Evolutionary conservation across 129 eudicot genomes (phyloP), one percentile per base, ranked within the genome.

Genomic region (Scalesia atractyloides): DNA sequence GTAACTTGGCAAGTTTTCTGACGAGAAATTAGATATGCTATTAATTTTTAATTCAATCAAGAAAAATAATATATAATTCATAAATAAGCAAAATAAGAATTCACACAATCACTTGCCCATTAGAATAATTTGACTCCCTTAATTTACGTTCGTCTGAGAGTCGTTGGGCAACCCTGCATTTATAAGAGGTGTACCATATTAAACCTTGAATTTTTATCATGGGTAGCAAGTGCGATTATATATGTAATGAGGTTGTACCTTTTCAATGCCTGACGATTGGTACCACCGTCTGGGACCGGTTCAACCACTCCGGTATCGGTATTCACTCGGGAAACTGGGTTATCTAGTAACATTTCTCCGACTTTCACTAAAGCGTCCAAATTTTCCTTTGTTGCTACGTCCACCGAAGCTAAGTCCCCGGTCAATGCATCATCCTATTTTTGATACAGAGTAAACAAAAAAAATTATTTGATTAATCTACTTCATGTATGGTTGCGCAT

Each of bases 71-170:
- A 68, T 15, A 30, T 68, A 48, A 20, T 57, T 14, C 41, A 43
- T 18, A 43, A 17, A 49, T 17, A 47, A 30, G 8, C 5, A 5
- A 47, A 46, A 56, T 30, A 5, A 47, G 2, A 44, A 13, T 57
- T 68, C 75, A 76, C 33, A 33, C 5, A 33, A 46, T 41, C 63
- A 59, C 53, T 68, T 39, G 20, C 52, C 24, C 44, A 8, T 49
- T 17, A 5, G 43, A 46, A 58, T 1, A 34, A 24, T 78, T 76
- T 5, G 66, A 33, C 59, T 20, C 49, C 43, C 92, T 68, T n/a
- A 73, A 64, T 43, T 79, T 84, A 14, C 84, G 82, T 73, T 84
- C 92, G 11, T 73, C 85, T 0, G 86, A 81, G 9, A 87, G 89
- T 62, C 69, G 61, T 70, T 76, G 70, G 0, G 92, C 92, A 61